These are phyloP conservation scores for Yarrowia keelungensis DNA, from an alignment of 805 yeast genomes.

Conservation along the genomic window DNA sequence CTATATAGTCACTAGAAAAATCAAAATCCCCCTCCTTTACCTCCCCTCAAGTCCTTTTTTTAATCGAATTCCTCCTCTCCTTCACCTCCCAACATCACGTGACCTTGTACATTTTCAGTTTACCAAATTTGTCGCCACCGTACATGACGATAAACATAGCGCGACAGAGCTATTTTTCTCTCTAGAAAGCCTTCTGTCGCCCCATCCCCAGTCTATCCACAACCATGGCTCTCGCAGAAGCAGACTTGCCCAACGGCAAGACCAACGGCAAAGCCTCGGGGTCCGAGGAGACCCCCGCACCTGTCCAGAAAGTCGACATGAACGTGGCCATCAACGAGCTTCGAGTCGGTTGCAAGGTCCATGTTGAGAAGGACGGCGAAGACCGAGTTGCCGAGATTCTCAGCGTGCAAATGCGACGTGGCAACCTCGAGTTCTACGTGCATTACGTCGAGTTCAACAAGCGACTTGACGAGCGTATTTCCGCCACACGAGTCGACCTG, in stretches of 20 bases:
- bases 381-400: constrained; percentile 84
- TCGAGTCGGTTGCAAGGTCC: constrained; percentile 74
- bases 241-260: constrained; percentile 30
- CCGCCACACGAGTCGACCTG: constrained; percentile 72
- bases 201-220: not conserved
- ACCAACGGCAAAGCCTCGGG: constrained; percentile 35
- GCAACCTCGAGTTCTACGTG: constrained; percentile 82
- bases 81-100: constrained; percentile 34
- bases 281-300: constrained; percentile 29
- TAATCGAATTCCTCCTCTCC: constrained; percentile 10
- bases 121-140: constrained; percentile 21
- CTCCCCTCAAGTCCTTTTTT: no score
- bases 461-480: constrained; percentile 95
- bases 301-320: constrained; percentile 27
- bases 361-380: constrained; percentile 80
- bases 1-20: no score
- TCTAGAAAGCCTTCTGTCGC: constrained; percentile 2
- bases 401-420: constrained; percentile 75
- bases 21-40: no score
- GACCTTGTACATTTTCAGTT: constrained; percentile 8
- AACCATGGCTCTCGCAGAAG: constrained; percentile 33
- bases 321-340: constrained; percentile 54
- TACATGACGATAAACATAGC: constrained; percentile 6
- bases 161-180: constrained; percentile 11
- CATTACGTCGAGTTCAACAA: constrained; percentile 95